Base-by-base conservation (phyloP, 306 rosid genomes). In the Medicago arabica region DNA sequence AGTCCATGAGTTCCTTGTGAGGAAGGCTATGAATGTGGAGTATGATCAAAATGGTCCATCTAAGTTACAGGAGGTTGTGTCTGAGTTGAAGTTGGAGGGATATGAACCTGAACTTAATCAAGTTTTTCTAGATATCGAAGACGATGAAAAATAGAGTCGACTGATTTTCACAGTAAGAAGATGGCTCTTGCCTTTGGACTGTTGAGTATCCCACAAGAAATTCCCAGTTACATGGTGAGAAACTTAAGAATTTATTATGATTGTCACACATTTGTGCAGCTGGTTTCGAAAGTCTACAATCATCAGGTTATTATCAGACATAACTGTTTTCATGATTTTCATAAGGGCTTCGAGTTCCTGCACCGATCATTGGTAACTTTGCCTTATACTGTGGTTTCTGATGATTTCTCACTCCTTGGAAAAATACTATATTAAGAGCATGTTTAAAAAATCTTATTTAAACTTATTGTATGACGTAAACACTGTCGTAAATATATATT, bases 181-280 rank as follows among this genome's bases (percentile, higher is more conserved):
- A 75, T 89, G 85, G 86, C 87, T 69, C 85, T 87, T 60, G 86
- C 89, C 21, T 89, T 87, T 80, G 92, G 87, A 65, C 57, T 85
- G 12, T 23, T 39, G 50, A 84, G 72, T 70, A 57, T 43, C 5
- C 85, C 69, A 7, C 55, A 74, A 13, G 82, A 78, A 17, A 75
- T 69, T 70, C 83, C 85, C 57, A 83, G 83, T 78, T 88, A 82
- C n/a, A 82, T 83, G 71, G 91, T 89, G 78, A 87, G 85, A 71
- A 89, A 89, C 71, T 73, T 89, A 36, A 86, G 89, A 76, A 78
- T 87, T 74, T 89, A 89, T 28, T 64, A 77, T 62, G 89, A 89
- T 71, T 89, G 87, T 75, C 95, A 89, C 75, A 78, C 65, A 2
- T 87, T 87, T 79, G 4, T 89, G 79, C 82, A 80, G 75, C 69